Evolutionary conservation across 2,329 filamentous ascomycete species (phyloP).

Genomic region (Ceratocystis eucalypticola): DNA sequence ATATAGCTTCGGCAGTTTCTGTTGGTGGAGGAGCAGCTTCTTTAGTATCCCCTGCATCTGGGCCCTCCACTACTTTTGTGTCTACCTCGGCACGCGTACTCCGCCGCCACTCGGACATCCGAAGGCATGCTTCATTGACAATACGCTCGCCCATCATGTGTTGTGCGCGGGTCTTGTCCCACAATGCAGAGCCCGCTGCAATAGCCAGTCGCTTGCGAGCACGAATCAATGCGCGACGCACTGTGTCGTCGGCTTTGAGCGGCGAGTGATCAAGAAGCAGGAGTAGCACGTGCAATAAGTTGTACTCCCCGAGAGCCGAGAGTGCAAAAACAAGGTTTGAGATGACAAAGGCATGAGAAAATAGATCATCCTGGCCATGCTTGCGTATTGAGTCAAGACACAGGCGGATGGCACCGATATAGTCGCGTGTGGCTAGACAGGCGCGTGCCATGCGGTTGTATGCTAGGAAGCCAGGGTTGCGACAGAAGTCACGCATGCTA

Average conservation of each 20-base stretch:
- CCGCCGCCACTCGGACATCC: not conserved
- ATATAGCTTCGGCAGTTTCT: not conserved
- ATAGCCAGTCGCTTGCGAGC: conserved; percentile 10
- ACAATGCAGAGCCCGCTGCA: conserved; percentile 11
- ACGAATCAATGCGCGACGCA: conserved; percentile 9
- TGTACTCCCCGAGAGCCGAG: conserved; percentile 15
- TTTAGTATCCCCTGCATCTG: not conserved
- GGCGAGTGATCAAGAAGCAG: not conserved
- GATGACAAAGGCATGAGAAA: conserved; percentile 7
- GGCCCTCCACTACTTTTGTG: not conserved
- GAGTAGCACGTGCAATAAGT: conserved; percentile 10
- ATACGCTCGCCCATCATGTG: conserved; percentile 9
- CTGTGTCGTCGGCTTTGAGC: conserved; percentile 8
- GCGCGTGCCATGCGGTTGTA: conserved; percentile 16
- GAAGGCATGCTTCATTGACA: conserved; percentile 4
- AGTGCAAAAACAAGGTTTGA: conserved; percentile 17
- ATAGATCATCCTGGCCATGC: conserved; percentile 11
- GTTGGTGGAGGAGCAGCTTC: not conserved
- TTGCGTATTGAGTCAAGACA: conserved; percentile 3
- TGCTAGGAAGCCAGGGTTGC: conserved; percentile 9
- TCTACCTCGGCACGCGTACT: not conserved
- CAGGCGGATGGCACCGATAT: conserved; percentile 14
- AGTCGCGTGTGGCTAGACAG: conserved; percentile 16
- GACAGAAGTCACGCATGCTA: conserved; percentile 3
- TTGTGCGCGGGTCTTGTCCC: conserved; percentile 12